phyloP scores from a whole-genome alignment of 805 yeast species.

The Sugiyamaella floridensis region DNA sequence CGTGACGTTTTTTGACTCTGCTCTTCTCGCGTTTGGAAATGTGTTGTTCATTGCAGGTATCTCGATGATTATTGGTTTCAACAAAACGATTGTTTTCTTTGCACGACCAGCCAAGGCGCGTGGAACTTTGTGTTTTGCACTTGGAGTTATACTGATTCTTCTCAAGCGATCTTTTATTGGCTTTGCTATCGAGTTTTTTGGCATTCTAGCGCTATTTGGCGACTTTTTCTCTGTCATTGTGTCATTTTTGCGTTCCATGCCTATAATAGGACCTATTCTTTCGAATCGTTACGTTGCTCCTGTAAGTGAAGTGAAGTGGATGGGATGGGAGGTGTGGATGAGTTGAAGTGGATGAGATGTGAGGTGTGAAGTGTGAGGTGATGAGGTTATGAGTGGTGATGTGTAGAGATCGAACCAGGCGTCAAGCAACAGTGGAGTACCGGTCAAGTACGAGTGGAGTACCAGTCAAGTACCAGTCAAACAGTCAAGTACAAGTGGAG shows the following conservation, averaged over 20 bases:
- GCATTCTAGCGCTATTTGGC: constrained; percentile 85
- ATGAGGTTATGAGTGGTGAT: too few species aligned
- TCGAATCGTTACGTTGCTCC: constrained; percentile 83
- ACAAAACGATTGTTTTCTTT: constrained; percentile 74
- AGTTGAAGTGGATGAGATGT: not conserved
- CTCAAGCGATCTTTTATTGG: constrained; percentile 76
- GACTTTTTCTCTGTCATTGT: constrained; percentile 89
- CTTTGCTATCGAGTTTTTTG: constrained; percentile 75
- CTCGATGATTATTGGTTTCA: constrained; percentile 78
- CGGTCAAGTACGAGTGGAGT: too few species aligned
- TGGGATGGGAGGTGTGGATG: too few species aligned
- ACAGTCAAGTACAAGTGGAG: too few species aligned
- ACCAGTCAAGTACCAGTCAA: too few species aligned
- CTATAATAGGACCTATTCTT: constrained; percentile 77
- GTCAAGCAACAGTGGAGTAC: too few species aligned
- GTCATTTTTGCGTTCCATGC: constrained; percentile 79
- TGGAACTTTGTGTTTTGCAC: constrained; percentile 71
- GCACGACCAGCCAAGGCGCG: constrained; percentile 80
- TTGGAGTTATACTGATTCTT: constrained; percentile 72
- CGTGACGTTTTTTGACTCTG: constrained; percentile 79
- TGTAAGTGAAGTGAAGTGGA: constrained; percentile 22
- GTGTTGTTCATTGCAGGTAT: constrained; percentile 73
- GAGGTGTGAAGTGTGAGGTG: too few species aligned
- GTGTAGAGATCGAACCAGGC: too few species aligned
- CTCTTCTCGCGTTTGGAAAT: constrained; percentile 85